Base-by-base conservation (phyloP, 106 monocot genomes). In the Phalaenopsis equestris region DNA sequence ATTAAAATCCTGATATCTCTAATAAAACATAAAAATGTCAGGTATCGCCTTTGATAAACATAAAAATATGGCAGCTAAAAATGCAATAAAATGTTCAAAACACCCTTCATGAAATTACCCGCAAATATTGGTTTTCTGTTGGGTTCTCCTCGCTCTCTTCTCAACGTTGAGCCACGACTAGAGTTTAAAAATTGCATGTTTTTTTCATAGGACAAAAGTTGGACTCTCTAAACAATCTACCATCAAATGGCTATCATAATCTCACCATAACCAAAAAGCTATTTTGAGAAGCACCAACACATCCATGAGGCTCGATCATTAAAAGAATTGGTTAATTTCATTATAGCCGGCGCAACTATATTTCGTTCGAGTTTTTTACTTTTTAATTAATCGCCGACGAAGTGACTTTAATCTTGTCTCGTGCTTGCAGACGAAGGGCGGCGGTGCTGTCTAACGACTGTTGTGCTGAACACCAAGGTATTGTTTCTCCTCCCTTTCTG, bases 381-480 rank as follows among this genome's bases (percentile, higher is more conserved):
- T 56, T 61, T 18, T 61, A 21, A 4, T 7, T 61, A 61, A 61
- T 61, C 21, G 5, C 61, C 6, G 10, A 15, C 39, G 23, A 58
- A 78, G 57, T 41, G 18, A 18, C 41, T 58, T 39, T 9, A 39
- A 56, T 56, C 17, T 56, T 23, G 21, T 55, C 38, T 46, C 18
- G 6, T 38, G 65, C 6, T 78, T 77, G 80, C 80, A 93, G 93
- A 83, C 58, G 89, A 78, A 82, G 84, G 46, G 46, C 76, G 81
- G 41, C 80, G 76, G 23, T 86, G 95, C 68, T 93, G 88, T 78
- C 55, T 89, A 72, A 90, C 86, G 6, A 89, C 91, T 0, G 86
- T 83, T 67, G 77, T 90, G 49, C 88, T 93, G 18, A 89, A 88
- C 38, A 47, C 84, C 72, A 89, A 89, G 90, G 95, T 94, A 82